Evolutionary conservation across 805 yeast genomes (phyloP).

Genomic region (Pichia thaimueangensis): DNA sequence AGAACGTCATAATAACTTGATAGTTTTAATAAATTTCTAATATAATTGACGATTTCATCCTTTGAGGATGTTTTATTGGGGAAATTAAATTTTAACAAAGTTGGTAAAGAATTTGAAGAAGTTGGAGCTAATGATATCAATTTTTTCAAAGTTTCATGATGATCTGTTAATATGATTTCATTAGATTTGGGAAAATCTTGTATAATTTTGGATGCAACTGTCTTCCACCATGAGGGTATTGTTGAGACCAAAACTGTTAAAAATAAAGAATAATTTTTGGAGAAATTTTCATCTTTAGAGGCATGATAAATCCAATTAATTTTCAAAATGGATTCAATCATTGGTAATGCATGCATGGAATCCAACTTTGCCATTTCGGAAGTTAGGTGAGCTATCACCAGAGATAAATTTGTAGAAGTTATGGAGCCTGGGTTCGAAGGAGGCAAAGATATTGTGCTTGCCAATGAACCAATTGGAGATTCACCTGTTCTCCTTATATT

Average conservation of each 20-base stretch:
- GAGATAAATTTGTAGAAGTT: slow-evolving; percentile 43
- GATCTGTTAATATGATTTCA: slow-evolving; percentile 28
- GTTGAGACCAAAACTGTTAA: slow-evolving; percentile 74
- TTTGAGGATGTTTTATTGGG: slow-evolving; percentile 74
- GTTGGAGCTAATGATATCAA: slow-evolving; percentile 77
- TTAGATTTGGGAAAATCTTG: slow-evolving; percentile 42
- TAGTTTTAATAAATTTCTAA: slow-evolving; percentile 53
- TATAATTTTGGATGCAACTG: slow-evolving; percentile 66
- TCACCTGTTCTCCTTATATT: background rate
- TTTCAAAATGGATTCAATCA: slow-evolving; percentile 57
- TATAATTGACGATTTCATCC: slow-evolving; percentile 51
- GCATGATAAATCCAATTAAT: slow-evolving; percentile 50
- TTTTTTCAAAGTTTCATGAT: slow-evolving; percentile 60
- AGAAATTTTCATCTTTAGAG: slow-evolving; percentile 32
- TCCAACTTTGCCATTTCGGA: slow-evolving; percentile 66
- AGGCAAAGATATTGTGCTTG: slow-evolving; percentile 54
- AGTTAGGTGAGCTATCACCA: slow-evolving; percentile 52
- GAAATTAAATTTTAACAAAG: slow-evolving; percentile 50
- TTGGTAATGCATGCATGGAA: slow-evolving; percentile 40
- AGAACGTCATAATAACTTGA: slow-evolving; percentile 71
- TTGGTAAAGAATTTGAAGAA: slow-evolving; percentile 58
- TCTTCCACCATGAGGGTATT: slow-evolving; percentile 84
- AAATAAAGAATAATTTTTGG: slow-evolving; percentile 60
- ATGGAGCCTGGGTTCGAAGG: slow-evolving; percentile 47
- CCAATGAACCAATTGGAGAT: slow-evolving; percentile 50